phyloP scores from a whole-genome alignment of 345 rosid species.

The Melaleuca quinquenervia region DNA sequence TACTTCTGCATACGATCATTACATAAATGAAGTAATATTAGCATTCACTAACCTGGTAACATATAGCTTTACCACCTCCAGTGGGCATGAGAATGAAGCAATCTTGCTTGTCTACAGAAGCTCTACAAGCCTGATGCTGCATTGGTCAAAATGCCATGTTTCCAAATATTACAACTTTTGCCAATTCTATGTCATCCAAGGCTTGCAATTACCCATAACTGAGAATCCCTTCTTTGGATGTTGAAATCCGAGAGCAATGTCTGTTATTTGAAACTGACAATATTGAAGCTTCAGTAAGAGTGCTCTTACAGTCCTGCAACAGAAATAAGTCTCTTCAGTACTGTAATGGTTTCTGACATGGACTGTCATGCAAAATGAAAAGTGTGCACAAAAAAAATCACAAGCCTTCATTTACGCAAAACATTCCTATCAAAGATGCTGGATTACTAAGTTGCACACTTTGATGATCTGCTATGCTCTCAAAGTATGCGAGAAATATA shows the following conservation, averaged over 20 bases:
- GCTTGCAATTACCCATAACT: conserved; percentile 60
- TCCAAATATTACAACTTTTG: conserved; percentile 78
- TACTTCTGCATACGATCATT: background rate
- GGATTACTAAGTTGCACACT: no score
- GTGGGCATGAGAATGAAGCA: conserved; percentile 90
- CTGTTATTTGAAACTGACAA: conserved; percentile 29
- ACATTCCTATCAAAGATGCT: no score
- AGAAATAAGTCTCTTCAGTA: conserved; percentile 8
- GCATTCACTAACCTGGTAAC: conserved; percentile 58
- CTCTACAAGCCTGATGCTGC: conserved; percentile 82
- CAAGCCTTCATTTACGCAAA: no score
- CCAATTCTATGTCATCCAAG: conserved; percentile 77
- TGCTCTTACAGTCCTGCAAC: conserved; percentile 38
- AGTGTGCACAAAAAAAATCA: no score
- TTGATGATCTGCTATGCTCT: no score
- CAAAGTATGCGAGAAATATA: no score
- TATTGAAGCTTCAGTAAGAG: conserved; percentile 24
- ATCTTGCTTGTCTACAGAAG: conserved; percentile 56
- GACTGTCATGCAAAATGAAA: no score
- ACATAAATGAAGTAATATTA: background rate
- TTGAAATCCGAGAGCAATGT: conserved; percentile 5
- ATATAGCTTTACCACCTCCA: conserved; percentile 88
- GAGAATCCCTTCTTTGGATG: conserved; percentile 24
- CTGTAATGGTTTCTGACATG: no score
- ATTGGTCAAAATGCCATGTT: conserved; percentile 54